Evolutionary conservation across 179 eudicot genomes (phyloP).

Genomic region (Silene coronaria): DNA sequence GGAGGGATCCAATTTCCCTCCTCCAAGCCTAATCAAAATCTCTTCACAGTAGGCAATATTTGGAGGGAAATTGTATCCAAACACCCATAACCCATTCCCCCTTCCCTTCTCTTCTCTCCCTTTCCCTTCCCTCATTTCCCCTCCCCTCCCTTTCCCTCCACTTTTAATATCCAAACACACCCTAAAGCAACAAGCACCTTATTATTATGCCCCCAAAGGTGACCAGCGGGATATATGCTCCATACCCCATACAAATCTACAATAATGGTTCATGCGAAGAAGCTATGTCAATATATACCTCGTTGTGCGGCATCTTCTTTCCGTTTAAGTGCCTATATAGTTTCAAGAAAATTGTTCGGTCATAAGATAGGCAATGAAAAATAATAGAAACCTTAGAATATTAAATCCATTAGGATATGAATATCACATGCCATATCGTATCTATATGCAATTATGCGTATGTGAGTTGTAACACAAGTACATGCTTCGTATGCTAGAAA

Average conservation of each 20-base stretch:
- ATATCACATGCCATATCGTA: background rate
- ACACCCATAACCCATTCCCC: too few relatives aligned
- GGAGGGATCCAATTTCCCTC: too few relatives aligned
- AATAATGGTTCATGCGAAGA: background rate
- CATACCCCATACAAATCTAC: background rate
- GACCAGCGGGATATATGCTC: background rate
- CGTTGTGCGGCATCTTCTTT: constrained; percentile 86
- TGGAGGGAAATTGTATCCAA: too few relatives aligned
- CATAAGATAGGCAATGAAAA: background rate
- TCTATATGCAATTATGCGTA: background rate
- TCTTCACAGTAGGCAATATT: too few relatives aligned
- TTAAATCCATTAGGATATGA: background rate
- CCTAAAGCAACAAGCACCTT: background rate
- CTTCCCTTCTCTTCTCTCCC: too few relatives aligned
- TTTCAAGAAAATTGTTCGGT: background rate
- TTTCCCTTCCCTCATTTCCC: too few relatives aligned
- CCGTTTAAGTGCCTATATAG: constrained; percentile 53
- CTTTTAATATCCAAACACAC: too few relatives aligned
- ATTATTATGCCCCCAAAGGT: background rate
- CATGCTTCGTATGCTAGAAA: background rate
- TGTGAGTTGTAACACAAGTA: background rate
- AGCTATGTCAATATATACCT: constrained; percentile 37
- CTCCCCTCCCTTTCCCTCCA: too few relatives aligned
- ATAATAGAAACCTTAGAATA: background rate
- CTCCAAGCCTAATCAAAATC: too few relatives aligned